Evolutionary conservation across 2,329 filamentous ascomycete genomes (phyloP).

Genomic region (Balansia obtecta): DNA sequence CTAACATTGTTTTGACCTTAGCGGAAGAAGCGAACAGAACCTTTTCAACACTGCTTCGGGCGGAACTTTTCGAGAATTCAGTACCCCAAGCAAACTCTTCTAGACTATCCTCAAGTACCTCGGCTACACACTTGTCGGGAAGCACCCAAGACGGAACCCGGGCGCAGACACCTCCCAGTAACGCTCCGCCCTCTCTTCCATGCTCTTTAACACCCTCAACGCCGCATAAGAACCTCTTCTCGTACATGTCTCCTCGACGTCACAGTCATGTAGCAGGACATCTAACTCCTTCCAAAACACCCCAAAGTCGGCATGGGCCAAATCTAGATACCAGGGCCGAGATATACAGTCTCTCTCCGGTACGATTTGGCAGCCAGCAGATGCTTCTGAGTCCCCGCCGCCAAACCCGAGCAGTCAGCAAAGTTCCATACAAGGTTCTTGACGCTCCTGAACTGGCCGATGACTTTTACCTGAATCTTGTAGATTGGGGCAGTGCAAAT

Average conservation of each 20-base stretch:
- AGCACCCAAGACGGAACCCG: conserved; percentile 52
- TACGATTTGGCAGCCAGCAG: conserved; percentile 83
- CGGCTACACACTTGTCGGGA: conserved; percentile 35
- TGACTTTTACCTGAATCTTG: conserved; percentile 94
- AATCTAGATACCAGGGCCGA: conserved; percentile 86
- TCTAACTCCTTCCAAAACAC: conserved; percentile 78
- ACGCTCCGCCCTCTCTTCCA: conserved; percentile 50
- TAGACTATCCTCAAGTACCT: conserved; percentile 46
- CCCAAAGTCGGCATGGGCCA: conserved; percentile 73
- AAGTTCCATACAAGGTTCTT: conserved; percentile 94
- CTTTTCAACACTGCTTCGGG: conserved; percentile 75
- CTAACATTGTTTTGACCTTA: conserved; percentile 14
- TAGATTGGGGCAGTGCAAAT: conserved; percentile 95
- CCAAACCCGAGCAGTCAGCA: conserved; percentile 80
- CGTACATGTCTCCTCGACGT: conserved; percentile 68
- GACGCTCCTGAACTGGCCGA: conserved; percentile 93
- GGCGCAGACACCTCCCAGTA: conserved; percentile 70
- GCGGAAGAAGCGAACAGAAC: conserved; percentile 92
- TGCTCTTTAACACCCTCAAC: conserved; percentile 80
- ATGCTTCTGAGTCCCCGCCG: conserved; percentile 86
- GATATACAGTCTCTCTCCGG: conserved; percentile 89
- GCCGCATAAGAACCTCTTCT: conserved; percentile 94
- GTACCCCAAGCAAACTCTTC: conserved; percentile 69
- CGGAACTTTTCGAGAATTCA: conserved; percentile 84
- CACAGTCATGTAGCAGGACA: conserved; percentile 63